A percentile compares a stretch with the other conserved stretches of the same genome.
Evolutionary conservation across 352 stramenopile species (phyloP).

Genomic region (Phytophthora colocasiae): DNA sequence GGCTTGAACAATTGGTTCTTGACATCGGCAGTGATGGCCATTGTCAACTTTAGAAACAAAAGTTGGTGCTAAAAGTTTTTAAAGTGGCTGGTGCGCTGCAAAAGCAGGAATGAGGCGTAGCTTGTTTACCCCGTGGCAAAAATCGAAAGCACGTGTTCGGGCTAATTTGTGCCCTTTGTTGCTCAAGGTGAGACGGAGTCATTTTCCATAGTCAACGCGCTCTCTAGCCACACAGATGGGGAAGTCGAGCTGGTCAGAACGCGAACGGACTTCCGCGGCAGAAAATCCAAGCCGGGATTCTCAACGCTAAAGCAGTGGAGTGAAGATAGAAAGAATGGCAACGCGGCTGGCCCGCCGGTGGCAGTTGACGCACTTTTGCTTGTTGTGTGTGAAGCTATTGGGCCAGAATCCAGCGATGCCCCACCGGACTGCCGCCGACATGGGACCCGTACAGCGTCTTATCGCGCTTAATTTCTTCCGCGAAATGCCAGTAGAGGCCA

Average conservation of each 20-base stretch:
- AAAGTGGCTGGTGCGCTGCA: slow-evolving; percentile 11
- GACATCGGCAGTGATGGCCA: slow-evolving; percentile 59
- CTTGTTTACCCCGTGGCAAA: slow-evolving; percentile 19
- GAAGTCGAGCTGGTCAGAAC: slow-evolving; percentile 22
- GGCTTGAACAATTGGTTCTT: slow-evolving; percentile 56
- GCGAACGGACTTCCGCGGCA: slow-evolving; percentile 27
- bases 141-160: slow-evolving; percentile 3
- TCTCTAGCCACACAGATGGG: slow-evolving; percentile 31
- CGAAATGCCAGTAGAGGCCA: slow-evolving; percentile 15
- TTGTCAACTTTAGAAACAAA: slow-evolving; percentile 3
- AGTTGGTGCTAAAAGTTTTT: too few relatives aligned
- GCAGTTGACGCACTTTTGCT: neutral
- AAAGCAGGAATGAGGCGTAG: slow-evolving; percentile 37
- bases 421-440: slow-evolving; percentile 13
- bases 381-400: slow-evolving; percentile 24
- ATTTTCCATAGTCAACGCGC: slow-evolving; percentile 11
- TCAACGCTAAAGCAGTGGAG: slow-evolving; percentile 13
- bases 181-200: slow-evolving; percentile 25
- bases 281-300: slow-evolving; percentile 34
- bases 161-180: neutral
- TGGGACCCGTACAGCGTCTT: slow-evolving; percentile 4
- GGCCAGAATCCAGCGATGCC: slow-evolving; percentile 26
- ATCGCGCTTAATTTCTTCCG: slow-evolving; percentile 17
- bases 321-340: slow-evolving; percentile 22
- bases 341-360: neutral